Percentiles rank a stretch among this genome's conserved stretches.
phyloP scores from a whole-genome alignment of 139 green algal species.

The Ulvella scutata region DNA sequence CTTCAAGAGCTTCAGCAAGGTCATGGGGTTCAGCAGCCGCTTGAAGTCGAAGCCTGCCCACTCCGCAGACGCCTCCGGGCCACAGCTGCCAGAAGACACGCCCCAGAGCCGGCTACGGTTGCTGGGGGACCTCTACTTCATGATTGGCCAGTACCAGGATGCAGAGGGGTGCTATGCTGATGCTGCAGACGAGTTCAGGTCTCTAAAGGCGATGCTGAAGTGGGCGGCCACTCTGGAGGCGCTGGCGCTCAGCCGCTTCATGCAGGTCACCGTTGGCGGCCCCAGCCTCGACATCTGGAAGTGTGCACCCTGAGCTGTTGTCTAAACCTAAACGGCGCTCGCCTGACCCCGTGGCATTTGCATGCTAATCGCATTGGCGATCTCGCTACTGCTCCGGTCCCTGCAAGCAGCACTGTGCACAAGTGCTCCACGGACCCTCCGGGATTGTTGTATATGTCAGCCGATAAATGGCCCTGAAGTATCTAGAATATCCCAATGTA shows the following conservation, averaged over 20 bases:
- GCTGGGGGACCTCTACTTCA: slow-evolving; percentile 1
- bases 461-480: no score
- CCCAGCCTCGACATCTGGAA: background rate
- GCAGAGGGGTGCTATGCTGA: background rate
- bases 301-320: background rate
- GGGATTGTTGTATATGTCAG: no score
- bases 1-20: background rate
- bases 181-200: background rate
- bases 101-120: background rate
- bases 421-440: no score
- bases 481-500: no score
- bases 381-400: no score
- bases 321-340: no score
- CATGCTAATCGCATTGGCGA: no score
- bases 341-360: no score
- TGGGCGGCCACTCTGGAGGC: background rate
- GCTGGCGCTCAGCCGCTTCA: background rate
- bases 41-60: background rate
- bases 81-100: background rate
- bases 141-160: background rate
- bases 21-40: background rate
- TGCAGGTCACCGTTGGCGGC: background rate
- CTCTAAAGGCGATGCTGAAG: background rate
- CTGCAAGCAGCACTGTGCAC: no score
- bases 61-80: background rate